Base-by-base conservation (phyloP, 2,329 filamentous ascomycete genomes). In the Emergomyces africanus region DNA sequence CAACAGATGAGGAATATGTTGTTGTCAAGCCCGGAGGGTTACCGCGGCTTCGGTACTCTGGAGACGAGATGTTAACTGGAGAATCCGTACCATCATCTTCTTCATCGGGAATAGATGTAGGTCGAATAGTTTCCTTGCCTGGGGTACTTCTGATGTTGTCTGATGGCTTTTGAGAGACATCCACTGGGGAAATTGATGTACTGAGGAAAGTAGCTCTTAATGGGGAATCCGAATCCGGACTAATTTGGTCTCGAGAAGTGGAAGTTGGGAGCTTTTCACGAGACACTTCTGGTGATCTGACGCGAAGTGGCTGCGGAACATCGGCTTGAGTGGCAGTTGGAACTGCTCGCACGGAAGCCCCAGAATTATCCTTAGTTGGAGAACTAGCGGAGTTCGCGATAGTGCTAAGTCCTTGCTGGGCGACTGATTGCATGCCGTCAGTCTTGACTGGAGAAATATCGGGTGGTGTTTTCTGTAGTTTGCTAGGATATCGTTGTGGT, bases 381-480 rank as follows among this genome's bases (percentile, higher is more conserved):
- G 63, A 59, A 6, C 60, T 58, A 23, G 68, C 61, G 49, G 64
- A 60, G 59, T 64, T 65, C 61, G 63, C 68, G 54, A 64, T 63
- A 30, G 59, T 55, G 20, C 58, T 61, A 44, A 65, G 60, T 30
- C 65, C 71, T 70, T 59, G 68, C 62, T 57, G 74, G 55, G 69
- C 66, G 51, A 77, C 74, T 2, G 77, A 76, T 62, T 80, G 74
- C 20, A 65, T 59, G 2, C 62, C 61, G 35, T 73, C 74, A 53
- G 75, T 74, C 49, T 74, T 78, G 71, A 62, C 65, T 23, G 70
- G 64, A 35, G 72, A 71, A 18, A 66, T 53, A 25, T 67, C 71
- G 18, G 69, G 67, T n/a, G 81, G 79, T 60, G 81, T 80, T 71
- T 90, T 90, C 67, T 89, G 86, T 57, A 90, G 75, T 70, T 89